These are phyloP conservation scores for Sporothrix mexicana DNA, from an alignment of 2,329 filamentous ascomycete genomes.

Conservation along the genomic window DNA sequence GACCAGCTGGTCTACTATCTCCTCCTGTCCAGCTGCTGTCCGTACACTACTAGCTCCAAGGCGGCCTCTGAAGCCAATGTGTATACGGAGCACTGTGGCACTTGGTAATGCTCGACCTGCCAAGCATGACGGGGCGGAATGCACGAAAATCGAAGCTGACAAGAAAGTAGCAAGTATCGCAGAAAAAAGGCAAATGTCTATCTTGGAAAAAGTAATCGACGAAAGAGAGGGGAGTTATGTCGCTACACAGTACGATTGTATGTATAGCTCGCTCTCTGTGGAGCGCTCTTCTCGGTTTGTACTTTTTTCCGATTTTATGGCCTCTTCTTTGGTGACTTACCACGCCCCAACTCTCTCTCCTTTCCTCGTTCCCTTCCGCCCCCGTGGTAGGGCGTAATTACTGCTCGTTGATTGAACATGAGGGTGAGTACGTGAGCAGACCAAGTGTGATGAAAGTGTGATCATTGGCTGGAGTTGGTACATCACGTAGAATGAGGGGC, in stretches of 20 bases:
- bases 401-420: too few relatives aligned
- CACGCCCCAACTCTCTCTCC: too few relatives aligned
- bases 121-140: constrained; percentile 12
- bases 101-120: neutral
- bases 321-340: neutral
- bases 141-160: constrained; percentile 7
- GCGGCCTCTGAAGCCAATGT: constrained; percentile 26
- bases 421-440: neutral
- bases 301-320: too few relatives aligned
- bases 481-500: neutral
- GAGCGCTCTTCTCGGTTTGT: too few relatives aligned
- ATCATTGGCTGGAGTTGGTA: neutral
- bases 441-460: neutral
- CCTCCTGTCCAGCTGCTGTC: constrained; percentile 13
- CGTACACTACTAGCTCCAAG: neutral
- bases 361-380: neutral
- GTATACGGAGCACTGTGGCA: neutral
- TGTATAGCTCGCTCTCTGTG: neutral
- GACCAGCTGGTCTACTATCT: neutral
- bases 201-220: too few relatives aligned
- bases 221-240: too few relatives aligned
- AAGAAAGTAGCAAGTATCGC: too few relatives aligned
- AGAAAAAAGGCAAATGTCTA: too few relatives aligned
- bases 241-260: too few relatives aligned
- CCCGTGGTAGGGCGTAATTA: too few relatives aligned